Conservation (phyloP, 768 basidiomycete species). For the Aureoboletus auriporus region DNA sequence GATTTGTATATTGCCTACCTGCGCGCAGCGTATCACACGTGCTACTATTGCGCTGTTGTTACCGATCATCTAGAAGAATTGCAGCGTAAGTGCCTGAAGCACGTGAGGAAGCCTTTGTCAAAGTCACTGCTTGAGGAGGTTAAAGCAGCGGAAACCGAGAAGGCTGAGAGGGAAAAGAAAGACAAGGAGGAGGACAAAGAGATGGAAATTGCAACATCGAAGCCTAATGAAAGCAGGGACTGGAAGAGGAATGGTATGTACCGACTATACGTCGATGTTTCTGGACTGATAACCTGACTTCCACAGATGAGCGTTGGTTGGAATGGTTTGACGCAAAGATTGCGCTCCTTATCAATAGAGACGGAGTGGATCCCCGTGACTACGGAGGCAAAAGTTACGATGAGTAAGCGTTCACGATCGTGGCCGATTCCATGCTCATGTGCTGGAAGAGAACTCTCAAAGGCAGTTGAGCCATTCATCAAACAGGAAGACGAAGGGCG, state of each 20-base stretch:
- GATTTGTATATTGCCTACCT: slow-evolving; percentile 94
- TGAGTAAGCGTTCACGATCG: slow-evolving; percentile 56
- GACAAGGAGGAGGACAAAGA: slow-evolving; percentile 44
- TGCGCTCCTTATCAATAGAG: slow-evolving; percentile 71
- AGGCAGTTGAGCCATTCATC: slow-evolving; percentile 72
- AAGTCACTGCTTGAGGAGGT: slow-evolving; percentile 59
- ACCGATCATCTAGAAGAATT: slow-evolving; percentile 94
- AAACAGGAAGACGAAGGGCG: slow-evolving; percentile 98
- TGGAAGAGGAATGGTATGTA: slow-evolving; percentile 66
- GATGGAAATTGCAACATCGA: slow-evolving; percentile 23
- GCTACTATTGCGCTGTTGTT: slow-evolving; percentile 96
- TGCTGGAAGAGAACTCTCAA: slow-evolving; percentile 66
- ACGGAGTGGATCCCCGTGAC: slow-evolving; percentile 78
- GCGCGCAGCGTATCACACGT: slow-evolving; percentile 87
- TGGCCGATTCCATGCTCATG: slow-evolving; percentile 13
- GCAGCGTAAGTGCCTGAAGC: slow-evolving; percentile 90
- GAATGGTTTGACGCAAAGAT: slow-evolving; percentile 88
- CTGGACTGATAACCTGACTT: slow-evolving; percentile 8
- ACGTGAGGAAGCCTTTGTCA: slow-evolving; percentile 74
- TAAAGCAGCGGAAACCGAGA: slow-evolving; percentile 49
- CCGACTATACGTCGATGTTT: neutral
- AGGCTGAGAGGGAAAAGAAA: slow-evolving; percentile 44
- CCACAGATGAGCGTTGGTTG: slow-evolving; percentile 80
- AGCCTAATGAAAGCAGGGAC: slow-evolving; percentile 43
- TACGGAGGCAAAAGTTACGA: slow-evolving; percentile 89